A percentile compares a stretch with the other conserved stretches of the same genome.
Conservation (phyloP, 1,139 yeast species). For the Yamadazyma sp. region DNA sequence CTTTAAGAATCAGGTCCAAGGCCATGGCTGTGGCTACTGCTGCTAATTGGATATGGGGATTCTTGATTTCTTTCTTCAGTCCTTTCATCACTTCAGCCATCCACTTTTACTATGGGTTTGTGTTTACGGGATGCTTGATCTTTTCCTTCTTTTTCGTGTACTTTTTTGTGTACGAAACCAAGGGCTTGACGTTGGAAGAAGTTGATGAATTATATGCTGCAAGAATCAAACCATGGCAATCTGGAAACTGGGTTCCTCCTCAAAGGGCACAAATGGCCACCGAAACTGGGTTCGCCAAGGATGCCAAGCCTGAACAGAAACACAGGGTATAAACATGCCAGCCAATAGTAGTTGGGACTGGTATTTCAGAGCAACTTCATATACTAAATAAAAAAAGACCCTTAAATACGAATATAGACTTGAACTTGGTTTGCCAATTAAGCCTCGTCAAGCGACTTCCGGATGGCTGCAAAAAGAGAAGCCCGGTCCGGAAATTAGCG, state of each 20-base stretch:
- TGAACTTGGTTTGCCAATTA: too few relatives aligned
- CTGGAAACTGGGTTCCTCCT: slow-evolving; percentile 45
- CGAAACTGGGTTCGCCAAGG: slow-evolving; percentile 27
- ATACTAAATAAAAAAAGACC: too few relatives aligned
- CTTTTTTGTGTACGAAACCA: slow-evolving; percentile 63
- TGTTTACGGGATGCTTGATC: slow-evolving; percentile 67
- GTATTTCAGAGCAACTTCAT: too few relatives aligned
- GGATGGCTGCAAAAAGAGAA: slow-evolving; percentile 1
- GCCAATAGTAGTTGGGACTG: too few relatives aligned
- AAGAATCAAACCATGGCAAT: slow-evolving; percentile 46
- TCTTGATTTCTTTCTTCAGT: slow-evolving; percentile 70
- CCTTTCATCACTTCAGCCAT: slow-evolving; percentile 59
- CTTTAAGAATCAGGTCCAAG: slow-evolving; percentile 75
- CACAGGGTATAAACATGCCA: not conserved
- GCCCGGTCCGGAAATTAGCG: not conserved
- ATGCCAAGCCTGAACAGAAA: slow-evolving; percentile 23
- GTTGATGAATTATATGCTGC: slow-evolving; percentile 62
- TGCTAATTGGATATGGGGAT: slow-evolving; percentile 80
- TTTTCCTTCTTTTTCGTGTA: slow-evolving; percentile 56
- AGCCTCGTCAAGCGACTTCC: too few relatives aligned
- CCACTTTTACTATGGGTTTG: slow-evolving; percentile 63
- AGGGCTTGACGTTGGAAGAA: slow-evolving; percentile 65
- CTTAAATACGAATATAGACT: too few relatives aligned
- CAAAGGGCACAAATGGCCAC: slow-evolving; percentile 29
- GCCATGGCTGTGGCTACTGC: slow-evolving; percentile 76